Evolutionary conservation across 352 stramenopile genomes (phyloP).

Genomic region (Phytophthora boehmeriae): DNA sequence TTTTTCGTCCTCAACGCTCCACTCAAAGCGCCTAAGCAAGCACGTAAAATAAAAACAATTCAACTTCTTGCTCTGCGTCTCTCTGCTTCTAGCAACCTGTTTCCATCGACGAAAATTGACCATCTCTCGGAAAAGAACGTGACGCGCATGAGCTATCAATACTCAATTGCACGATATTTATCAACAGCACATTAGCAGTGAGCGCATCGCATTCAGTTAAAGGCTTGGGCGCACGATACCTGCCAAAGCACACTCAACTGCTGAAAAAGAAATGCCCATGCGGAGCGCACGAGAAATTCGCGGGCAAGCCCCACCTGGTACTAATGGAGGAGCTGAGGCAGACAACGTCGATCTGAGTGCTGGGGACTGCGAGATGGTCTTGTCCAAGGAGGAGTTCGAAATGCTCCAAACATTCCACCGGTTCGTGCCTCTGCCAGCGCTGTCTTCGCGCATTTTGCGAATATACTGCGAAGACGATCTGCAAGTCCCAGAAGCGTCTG

Average conservation of each 20-base stretch:
- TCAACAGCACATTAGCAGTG: background rate
- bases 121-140: background rate
- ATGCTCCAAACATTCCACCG: constrained; percentile 62
- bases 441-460: constrained; percentile 56
- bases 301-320: background rate
- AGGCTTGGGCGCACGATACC: too few species aligned
- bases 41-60: constrained; percentile 12
- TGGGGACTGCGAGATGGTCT: constrained; percentile 43
- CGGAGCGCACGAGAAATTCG: constrained; percentile 17
- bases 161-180: background rate
- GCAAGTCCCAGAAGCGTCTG: constrained; percentile 39
- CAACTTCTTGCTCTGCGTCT: background rate
- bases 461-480: constrained; percentile 63
- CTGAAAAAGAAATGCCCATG: constrained; percentile 10
- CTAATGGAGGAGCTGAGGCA: constrained; percentile 6
- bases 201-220: constrained; percentile 21
- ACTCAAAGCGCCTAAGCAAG: constrained; percentile 27
- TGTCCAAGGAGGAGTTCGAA: constrained; percentile 60
- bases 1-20: constrained; percentile 7
- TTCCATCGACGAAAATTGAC: background rate
- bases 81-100: background rate
- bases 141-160: constrained; percentile 9
- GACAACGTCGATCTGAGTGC: constrained; percentile 12
- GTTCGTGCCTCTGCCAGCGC: constrained; percentile 55
- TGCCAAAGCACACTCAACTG: background rate